Percentiles rank a stretch among this genome's conserved stretches.
These are phyloP conservation scores for Tolypocladium sp. DNA, from an alignment of 2,329 filamentous ascomycete genomes.

Conservation along the genomic window DNA sequence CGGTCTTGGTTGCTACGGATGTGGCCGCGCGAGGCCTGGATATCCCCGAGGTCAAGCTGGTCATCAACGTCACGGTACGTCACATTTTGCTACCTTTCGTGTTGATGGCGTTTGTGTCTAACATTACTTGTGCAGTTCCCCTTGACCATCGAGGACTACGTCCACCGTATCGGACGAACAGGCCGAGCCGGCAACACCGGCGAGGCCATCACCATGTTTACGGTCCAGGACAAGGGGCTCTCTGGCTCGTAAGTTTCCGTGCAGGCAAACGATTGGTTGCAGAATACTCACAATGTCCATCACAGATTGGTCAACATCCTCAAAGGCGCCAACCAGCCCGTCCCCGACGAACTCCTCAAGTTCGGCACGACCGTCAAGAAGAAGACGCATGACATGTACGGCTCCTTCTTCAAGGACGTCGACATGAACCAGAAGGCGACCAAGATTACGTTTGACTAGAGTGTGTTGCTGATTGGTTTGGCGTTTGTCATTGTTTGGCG, in stretches of 20 bases:
- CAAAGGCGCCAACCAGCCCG: slow-evolving; percentile 81
- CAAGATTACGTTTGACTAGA: slow-evolving; percentile 81
- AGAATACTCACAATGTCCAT: background rate
- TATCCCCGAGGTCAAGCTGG: slow-evolving; percentile 89
- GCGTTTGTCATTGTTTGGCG: slow-evolving; percentile 17
- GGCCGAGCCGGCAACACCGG: slow-evolving; percentile 87
- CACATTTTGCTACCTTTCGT: background rate
- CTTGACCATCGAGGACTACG: slow-evolving; percentile 92
- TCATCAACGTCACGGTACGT: slow-evolving; percentile 77
- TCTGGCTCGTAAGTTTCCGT: slow-evolving; percentile 66
- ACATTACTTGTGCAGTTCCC: slow-evolving; percentile 52
- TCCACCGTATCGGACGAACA: slow-evolving; percentile 92
- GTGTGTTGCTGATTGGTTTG: slow-evolving; percentile 1
- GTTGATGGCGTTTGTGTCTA: slow-evolving; percentile 7
- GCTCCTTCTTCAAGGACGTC: slow-evolving; percentile 89
- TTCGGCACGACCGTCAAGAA: slow-evolving; percentile 98
- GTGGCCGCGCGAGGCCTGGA: slow-evolving; percentile 90
- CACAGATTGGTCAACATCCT: slow-evolving; percentile 83
- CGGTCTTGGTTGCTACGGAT: slow-evolving; percentile 87
- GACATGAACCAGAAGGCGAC: slow-evolving; percentile 75
- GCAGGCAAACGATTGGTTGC: background rate
- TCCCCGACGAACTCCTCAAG: slow-evolving; percentile 85
- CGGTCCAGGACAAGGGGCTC: slow-evolving; percentile 85
- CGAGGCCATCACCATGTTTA: slow-evolving; percentile 87
- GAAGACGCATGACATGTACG: slow-evolving; percentile 93